Conservation (phyloP, 768 basidiomycete species). For the Panaeolus papilionaceus region DNA sequence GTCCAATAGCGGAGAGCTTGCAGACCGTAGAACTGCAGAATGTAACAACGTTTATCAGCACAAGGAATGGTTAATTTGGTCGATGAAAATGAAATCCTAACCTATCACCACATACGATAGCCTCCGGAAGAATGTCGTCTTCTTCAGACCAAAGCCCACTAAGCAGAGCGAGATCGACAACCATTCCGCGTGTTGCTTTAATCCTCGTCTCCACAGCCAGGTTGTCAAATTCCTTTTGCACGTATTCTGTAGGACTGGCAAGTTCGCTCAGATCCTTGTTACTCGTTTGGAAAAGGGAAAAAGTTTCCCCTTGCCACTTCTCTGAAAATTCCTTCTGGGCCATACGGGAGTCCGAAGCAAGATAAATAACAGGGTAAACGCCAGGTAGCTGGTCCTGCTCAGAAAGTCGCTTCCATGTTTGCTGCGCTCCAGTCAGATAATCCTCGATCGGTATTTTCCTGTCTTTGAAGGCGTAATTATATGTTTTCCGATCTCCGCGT, state of each 20-base stretch:
- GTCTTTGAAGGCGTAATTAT: conserved; percentile 49
- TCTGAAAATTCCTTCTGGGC: conserved; percentile 48
- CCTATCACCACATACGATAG: conserved; percentile 66
- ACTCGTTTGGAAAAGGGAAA: conserved; percentile 51
- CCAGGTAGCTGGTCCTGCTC: conserved; percentile 23
- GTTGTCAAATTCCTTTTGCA: conserved; percentile 55
- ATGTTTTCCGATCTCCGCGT: conserved; percentile 60
- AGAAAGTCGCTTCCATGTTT: conserved; percentile 47
- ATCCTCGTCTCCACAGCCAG: conserved; percentile 48
- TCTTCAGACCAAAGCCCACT: conserved; percentile 64
- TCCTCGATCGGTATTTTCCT: conserved; percentile 55
- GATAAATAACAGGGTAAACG: conserved; percentile 50
- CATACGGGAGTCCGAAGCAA: conserved; percentile 66
- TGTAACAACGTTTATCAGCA: conserved; percentile 4
- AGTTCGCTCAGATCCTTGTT: conserved; percentile 49
- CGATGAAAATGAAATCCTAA: conserved; percentile 32
- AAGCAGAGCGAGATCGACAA: conserved; percentile 72
- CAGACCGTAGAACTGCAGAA: conserved; percentile 64
- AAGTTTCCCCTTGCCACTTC: conserved; percentile 46
- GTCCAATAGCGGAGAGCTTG: conserved; percentile 59
- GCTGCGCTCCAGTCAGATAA: conserved; percentile 49
- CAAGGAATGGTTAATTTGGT: conserved; percentile 9
- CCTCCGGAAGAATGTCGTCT: conserved; percentile 52
- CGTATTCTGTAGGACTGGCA: conserved; percentile 59
- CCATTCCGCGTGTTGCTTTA: conserved; percentile 62